A percentile compares a stretch with the other conserved stretches of the same genome.
These are phyloP conservation scores for Cryptosporidium parvum DNA, from an alignment of 169 alveolate genomes.

Conservation along the genomic window DNA sequence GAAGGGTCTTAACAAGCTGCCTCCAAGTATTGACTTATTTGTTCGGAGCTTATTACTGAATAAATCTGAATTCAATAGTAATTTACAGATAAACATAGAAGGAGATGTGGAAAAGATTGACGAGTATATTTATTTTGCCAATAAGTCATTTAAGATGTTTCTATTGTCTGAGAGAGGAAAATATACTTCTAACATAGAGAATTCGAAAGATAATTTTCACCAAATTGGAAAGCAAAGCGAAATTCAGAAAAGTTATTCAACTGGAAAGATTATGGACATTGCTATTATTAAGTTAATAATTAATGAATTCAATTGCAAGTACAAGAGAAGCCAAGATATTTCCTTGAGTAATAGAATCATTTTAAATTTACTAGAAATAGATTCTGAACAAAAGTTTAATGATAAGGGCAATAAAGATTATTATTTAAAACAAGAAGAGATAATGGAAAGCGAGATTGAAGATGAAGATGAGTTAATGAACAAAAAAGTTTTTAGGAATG, in stretches of 20 bases:
- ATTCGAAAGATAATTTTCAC: background rate
- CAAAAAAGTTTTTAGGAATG: background rate
- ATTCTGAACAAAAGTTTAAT: background rate
- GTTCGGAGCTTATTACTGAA: constrained; percentile 11
- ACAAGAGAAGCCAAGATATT: background rate
- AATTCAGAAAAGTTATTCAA: background rate
- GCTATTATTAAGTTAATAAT: constrained; percentile 44
- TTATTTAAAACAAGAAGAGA: background rate
- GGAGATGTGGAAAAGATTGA: constrained; percentile 9
- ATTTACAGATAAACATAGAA: constrained; percentile 11
- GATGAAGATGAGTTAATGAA: background rate
- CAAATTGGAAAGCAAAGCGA: background rate
- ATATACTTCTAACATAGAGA: background rate
- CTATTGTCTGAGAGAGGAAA: constrained; percentile 35
- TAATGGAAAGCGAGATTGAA: background rate
- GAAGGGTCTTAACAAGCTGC: background rate
- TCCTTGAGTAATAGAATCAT: constrained; percentile 11
- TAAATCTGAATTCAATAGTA: constrained; percentile 4
- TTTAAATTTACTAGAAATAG: background rate
- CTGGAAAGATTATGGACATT: constrained; percentile 58
- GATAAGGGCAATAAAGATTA: background rate
- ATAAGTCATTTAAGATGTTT: constrained; percentile 24
- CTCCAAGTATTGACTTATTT: constrained; percentile 26
- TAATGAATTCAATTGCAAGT: constrained; percentile 18
- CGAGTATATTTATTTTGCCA: constrained; percentile 44